These are phyloP conservation scores for Neurospora sp. DNA, from an alignment of 495 filamentous ascomycete genomes.

Conservation along the genomic window DNA sequence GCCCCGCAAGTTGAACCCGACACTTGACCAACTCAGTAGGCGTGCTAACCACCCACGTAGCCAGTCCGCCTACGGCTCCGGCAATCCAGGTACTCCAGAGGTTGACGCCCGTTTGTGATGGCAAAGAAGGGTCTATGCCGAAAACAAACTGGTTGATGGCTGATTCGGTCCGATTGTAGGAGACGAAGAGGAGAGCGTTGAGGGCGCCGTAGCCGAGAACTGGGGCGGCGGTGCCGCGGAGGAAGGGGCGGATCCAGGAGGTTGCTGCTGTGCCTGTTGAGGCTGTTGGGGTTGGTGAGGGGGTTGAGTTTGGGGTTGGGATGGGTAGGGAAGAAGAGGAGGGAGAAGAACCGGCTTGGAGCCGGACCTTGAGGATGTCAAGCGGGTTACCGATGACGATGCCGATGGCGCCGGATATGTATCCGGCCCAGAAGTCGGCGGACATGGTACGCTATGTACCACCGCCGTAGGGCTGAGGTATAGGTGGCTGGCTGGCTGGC, in stretches of 20 bases:
- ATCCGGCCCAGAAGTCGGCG: constrained; percentile 79
- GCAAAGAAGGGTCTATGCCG: constrained; percentile 1
- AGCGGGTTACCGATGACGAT: constrained; percentile 85
- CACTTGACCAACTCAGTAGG: constrained; percentile 87
- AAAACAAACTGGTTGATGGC: constrained; percentile 37
- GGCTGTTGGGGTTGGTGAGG: constrained; percentile 60
- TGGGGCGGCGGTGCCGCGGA: constrained; percentile 63
- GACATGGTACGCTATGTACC: constrained; percentile 42
- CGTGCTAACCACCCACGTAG: constrained; percentile 69
- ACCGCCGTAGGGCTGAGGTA: not conserved
- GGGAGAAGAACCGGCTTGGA: constrained; percentile 47
- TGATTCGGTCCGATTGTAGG: constrained; percentile 67
- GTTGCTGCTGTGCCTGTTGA: constrained; percentile 46
- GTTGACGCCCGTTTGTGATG: constrained; percentile 11
- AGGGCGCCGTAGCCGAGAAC: constrained; percentile 81
- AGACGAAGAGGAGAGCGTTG: constrained; percentile 77
- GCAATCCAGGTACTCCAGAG: constrained; percentile 59
- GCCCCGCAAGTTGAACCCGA: constrained; percentile 47
- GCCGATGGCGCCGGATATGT: constrained; percentile 69
- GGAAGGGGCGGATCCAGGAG: constrained; percentile 22
- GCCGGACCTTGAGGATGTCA: constrained; percentile 72
- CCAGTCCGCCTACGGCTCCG: constrained; percentile 66
- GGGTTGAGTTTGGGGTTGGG: constrained; percentile 72
- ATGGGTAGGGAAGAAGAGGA: constrained; percentile 55
- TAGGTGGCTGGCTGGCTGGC: not conserved